These are phyloP conservation scores for Viola odorata DNA, from an alignment of 345 rosid species.

Conservation along the genomic window DNA sequence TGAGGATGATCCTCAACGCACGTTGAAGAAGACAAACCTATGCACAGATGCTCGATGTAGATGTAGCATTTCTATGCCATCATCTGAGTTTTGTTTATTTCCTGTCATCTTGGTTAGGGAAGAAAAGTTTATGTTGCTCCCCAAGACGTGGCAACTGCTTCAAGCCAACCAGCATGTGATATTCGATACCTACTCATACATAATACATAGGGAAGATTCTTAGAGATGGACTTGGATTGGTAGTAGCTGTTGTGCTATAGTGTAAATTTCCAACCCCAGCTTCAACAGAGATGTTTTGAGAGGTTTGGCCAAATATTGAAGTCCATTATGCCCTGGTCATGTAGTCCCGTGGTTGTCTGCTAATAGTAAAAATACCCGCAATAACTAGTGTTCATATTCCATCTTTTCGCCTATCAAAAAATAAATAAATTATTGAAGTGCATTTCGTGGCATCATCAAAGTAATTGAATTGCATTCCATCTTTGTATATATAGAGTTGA, in stretches of 20 bases:
- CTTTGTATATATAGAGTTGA: too few species aligned
- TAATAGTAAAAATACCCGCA: too few species aligned
- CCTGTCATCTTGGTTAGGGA: background rate
- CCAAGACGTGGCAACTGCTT: background rate
- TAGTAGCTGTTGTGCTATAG: background rate
- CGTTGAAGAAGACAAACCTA: conserved; percentile 22
- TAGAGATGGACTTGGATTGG: background rate
- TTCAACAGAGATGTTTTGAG: background rate
- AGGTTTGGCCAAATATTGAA: background rate
- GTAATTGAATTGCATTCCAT: too few species aligned
- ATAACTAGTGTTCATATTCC: too few species aligned
- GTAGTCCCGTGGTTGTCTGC: too few species aligned
- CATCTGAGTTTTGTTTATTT: background rate
- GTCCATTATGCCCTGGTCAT: too few species aligned
- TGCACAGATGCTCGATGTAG: background rate
- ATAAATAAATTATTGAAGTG: too few species aligned
- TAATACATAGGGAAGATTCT: background rate
- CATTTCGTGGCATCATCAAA: too few species aligned
- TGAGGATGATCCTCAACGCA: conserved; percentile 59
- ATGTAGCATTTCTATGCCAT: background rate
- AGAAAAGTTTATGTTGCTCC: background rate
- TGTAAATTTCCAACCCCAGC: background rate
- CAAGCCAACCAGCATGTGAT: conserved; percentile 7
- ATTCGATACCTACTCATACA: background rate
- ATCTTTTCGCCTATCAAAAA: too few species aligned